phyloP scores from a whole-genome alignment of 768 basidiomycete genomes.

The Lactarius quietus region DNA sequence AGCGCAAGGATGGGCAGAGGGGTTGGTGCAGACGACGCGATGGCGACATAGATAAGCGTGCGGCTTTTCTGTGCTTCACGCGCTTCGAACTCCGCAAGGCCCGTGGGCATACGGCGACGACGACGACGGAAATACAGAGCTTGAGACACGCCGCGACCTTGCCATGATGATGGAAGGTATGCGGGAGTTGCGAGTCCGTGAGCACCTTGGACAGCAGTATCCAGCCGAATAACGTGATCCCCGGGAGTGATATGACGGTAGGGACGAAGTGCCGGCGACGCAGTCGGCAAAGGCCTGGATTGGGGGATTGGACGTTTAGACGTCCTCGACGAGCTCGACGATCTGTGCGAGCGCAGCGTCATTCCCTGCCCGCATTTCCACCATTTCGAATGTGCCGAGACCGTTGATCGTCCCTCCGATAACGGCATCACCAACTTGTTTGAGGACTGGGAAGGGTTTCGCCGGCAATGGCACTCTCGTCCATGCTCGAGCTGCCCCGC shows the following conservation, averaged over 20 bases:
- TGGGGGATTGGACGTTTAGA: slow-evolving; percentile 96
- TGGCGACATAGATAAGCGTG: slow-evolving; percentile 84
- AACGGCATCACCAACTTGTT: no score
- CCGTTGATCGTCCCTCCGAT: no score
- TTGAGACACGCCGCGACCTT: slow-evolving; percentile 90
- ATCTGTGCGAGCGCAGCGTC: slow-evolving; percentile 97
- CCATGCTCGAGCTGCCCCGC: slow-evolving; percentile 80
- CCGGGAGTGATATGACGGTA: slow-evolving; percentile 75
- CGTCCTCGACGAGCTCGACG: slow-evolving; percentile 94
- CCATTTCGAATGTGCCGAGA: slow-evolving; percentile 98
- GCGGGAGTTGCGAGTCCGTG: slow-evolving; percentile 59
- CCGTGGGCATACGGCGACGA: slow-evolving; percentile 77
- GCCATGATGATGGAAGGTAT: slow-evolving; percentile 82
- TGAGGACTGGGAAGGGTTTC: slow-evolving; percentile 84
- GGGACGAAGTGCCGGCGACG: slow-evolving; percentile 95
- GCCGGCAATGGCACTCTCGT: slow-evolving; percentile 96
- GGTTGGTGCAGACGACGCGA: slow-evolving; percentile 42
- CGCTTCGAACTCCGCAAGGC: slow-evolving; percentile 62
- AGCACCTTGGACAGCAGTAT: slow-evolving; percentile 63
- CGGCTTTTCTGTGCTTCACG: slow-evolving; percentile 70
- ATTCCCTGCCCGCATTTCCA: slow-evolving; percentile 91
- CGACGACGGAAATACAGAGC: slow-evolving; percentile 96
- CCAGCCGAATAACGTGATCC: slow-evolving; percentile 82
- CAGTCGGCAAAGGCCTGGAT: slow-evolving; percentile 96
- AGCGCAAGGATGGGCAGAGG: slow-evolving; percentile 73